phyloP scores from a whole-genome alignment of 805 yeast species.

The Hanseniaspora guilliermondii region DNA sequence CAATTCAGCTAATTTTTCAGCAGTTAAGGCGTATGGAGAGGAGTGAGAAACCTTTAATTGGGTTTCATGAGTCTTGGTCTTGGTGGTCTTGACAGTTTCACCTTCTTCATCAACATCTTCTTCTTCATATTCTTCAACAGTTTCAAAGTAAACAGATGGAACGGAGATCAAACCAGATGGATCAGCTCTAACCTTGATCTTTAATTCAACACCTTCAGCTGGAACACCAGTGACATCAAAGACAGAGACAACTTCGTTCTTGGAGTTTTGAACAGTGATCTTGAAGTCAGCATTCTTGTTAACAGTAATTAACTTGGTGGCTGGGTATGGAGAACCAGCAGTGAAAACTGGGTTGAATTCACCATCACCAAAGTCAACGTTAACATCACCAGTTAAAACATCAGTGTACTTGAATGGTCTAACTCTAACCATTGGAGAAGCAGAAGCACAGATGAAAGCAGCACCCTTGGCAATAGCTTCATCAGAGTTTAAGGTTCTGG shows the following conservation, averaged over 20 bases:
- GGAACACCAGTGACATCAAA: slow-evolving; percentile 79
- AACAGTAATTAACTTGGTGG: slow-evolving; percentile 87
- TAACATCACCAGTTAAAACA: slow-evolving; percentile 78
- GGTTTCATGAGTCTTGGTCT: slow-evolving; percentile 81
- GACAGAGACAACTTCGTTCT: slow-evolving; percentile 55
- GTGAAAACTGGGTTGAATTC: slow-evolving; percentile 96
- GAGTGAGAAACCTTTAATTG: slow-evolving; percentile 43
- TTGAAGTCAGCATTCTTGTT: slow-evolving; percentile 83
- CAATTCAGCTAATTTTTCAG: slow-evolving; percentile 41
- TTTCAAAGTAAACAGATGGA: slow-evolving; percentile 89
- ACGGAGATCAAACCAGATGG: slow-evolving; percentile 91
- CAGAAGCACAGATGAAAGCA: slow-evolving; percentile 96
- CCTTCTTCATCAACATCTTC: slow-evolving; percentile 51
- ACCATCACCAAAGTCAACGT: slow-evolving; percentile 81
- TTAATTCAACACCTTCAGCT: slow-evolving; percentile 61
- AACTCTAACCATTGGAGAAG: slow-evolving; percentile 96
- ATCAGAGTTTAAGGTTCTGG: slow-evolving; percentile 95
- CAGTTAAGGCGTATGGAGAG: slow-evolving; percentile 47
- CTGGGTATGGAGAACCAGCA: slow-evolving; percentile 81
- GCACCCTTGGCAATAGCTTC: slow-evolving; percentile 99
- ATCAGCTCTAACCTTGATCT: slow-evolving; percentile 91
- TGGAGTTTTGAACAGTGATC: slow-evolving; percentile 69
- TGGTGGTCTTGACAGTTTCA: slow-evolving; percentile 22
- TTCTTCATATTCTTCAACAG: slow-evolving; percentile 82
- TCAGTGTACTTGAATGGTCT: slow-evolving; percentile 98